Conservation (phyloP, 192 early-diverging fungal species). For the Coemansia reversa region DNA sequence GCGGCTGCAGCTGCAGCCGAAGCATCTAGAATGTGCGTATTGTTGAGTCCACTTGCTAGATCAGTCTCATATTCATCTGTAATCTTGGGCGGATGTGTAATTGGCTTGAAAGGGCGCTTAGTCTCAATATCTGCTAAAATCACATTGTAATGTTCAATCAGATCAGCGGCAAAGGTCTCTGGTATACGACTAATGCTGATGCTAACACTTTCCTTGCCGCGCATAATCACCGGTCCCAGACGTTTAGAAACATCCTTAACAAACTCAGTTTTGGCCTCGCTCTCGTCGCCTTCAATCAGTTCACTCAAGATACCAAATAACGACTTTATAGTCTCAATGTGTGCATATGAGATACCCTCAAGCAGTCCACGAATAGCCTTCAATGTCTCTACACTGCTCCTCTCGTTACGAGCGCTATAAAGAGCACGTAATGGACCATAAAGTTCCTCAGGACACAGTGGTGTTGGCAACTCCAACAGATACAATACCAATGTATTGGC, state of each 20-base stretch:
- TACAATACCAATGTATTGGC: constrained; percentile 65
- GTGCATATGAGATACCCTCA: constrained; percentile 34
- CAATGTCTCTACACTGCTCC: constrained; percentile 26
- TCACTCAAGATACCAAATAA: constrained; percentile 38
- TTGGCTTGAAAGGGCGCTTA: constrained; percentile 33
- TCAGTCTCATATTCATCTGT: not conserved
- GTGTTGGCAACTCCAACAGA: constrained; percentile 70
- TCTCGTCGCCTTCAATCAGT: constrained; percentile 21
- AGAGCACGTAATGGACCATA: constrained; percentile 67
- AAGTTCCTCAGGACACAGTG: constrained; percentile 65
- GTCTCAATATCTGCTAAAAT: constrained; percentile 26
- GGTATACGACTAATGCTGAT: constrained; percentile 39
- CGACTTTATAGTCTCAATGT: constrained; percentile 41
- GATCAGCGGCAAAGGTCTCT: constrained; percentile 35
- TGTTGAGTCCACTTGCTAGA: too few species aligned
- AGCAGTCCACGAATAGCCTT: constrained; percentile 25
- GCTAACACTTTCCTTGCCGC: constrained; percentile 42
- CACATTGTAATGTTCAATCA: constrained; percentile 50
- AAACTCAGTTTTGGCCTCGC: constrained; percentile 22
- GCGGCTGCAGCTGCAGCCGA: constrained; percentile 8
- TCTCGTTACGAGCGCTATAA: constrained; percentile 54
- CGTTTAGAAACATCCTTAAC: constrained; percentile 30
- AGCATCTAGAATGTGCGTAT: not conserved
- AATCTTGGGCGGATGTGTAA: constrained; percentile 24
- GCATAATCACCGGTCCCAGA: constrained; percentile 51